Conservation (phyloP, 2,329 filamentous ascomycete genomes). For the Talaromyces islandicus region DNA sequence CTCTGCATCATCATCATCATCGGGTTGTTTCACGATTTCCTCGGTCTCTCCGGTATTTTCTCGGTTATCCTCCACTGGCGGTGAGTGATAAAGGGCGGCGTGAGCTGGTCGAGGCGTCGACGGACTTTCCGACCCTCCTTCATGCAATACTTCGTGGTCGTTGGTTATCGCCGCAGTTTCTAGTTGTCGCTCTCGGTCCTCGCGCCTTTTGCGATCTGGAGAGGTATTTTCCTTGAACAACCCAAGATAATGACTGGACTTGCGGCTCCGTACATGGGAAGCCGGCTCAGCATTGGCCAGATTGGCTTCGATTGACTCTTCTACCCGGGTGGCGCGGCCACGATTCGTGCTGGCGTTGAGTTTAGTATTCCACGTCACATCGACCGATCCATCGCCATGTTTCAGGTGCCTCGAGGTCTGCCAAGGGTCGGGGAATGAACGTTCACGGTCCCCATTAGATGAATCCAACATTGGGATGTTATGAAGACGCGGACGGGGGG, state of each 20-base stretch:
- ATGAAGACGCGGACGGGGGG: conserved; percentile 16
- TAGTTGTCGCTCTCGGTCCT: conserved; percentile 36
- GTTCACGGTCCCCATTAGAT: conserved; percentile 14
- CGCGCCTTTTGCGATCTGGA: conserved; percentile 46
- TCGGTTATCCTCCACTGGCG: conserved; percentile 14
- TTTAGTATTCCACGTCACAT: conserved; percentile 18
- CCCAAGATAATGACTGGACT: conserved; percentile 60
- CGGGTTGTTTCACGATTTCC: background rate
- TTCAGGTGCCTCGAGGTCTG: conserved; percentile 13
- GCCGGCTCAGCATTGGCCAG: conserved; percentile 51
- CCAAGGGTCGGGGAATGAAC: conserved; percentile 16
- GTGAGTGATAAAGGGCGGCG: conserved; percentile 14
- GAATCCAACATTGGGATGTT: conserved; percentile 17
- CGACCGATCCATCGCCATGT: conserved; percentile 17
- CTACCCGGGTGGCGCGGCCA: conserved; percentile 44
- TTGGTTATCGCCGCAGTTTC: conserved; percentile 27
- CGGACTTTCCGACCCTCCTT: conserved; percentile 1
- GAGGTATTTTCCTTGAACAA: conserved; percentile 59
- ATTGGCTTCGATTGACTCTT: conserved; percentile 60
- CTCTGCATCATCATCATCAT: background rate
- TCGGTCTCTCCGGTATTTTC: background rate
- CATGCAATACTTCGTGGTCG: conserved; percentile 4
- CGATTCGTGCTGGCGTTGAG: conserved; percentile 35
- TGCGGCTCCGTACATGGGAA: conserved; percentile 54
- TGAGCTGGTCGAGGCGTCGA: conserved; percentile 7